phyloP scores from a whole-genome alignment of 345 rosid genomes.

The Microcos paniculata region DNA sequence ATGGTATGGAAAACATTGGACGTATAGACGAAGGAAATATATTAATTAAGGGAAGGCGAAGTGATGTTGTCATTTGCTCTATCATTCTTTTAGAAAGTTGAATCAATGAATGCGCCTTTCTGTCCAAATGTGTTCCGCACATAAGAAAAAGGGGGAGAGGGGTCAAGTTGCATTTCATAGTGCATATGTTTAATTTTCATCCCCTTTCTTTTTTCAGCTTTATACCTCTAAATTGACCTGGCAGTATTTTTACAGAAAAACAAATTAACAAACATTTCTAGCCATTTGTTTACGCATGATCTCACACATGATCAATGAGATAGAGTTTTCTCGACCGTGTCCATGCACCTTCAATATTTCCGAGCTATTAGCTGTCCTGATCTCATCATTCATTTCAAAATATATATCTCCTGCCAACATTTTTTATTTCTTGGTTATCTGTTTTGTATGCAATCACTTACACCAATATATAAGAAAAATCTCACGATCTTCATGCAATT shows the following conservation, averaged over 20 bases:
- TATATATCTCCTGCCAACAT: slow-evolving; percentile 2
- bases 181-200: not conserved
- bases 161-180: not conserved
- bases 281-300: not conserved
- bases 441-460: not conserved
- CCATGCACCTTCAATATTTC: not conserved
- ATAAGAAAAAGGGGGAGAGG: not conserved
- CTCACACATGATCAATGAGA: not conserved
- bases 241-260: not conserved
- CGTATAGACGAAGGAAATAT: not conserved
- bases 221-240: not conserved
- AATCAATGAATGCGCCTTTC: not conserved
- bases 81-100: slow-evolving; percentile 3
- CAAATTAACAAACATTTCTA: not conserved
- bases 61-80: not conserved
- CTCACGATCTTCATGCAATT: not conserved
- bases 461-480: not conserved
- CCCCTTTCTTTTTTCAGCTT: not conserved
- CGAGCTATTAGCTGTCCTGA: not conserved
- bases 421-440: not conserved
- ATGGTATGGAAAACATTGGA: not conserved
- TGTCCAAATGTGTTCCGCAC: not conserved
- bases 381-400: not conserved
- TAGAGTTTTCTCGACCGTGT: not conserved
- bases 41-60: not conserved